phyloP scores from a whole-genome alignment of 2,329 filamentous ascomycete species.

The Neofusicoccum kwambonambiense region DNA sequence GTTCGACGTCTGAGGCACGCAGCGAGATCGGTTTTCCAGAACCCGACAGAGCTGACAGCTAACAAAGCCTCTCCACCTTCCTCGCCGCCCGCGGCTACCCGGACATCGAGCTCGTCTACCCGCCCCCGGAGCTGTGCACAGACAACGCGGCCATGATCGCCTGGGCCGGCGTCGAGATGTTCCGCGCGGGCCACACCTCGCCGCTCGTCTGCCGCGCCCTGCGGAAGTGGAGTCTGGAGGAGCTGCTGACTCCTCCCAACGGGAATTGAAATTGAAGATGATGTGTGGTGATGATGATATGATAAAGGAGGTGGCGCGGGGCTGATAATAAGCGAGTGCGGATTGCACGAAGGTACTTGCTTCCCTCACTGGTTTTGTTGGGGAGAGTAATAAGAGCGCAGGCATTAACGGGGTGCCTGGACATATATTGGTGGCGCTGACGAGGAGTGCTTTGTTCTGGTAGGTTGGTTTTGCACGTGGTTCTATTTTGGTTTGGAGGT shows the following conservation, averaged over 20 bases:
- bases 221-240: slow-evolving; percentile 38
- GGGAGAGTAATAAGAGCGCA: neutral
- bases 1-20: neutral
- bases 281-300: neutral
- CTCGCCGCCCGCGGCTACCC: slow-evolving; percentile 67
- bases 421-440: neutral
- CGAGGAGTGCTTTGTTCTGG: neutral
- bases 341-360: neutral
- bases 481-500: no score
- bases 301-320: slow-evolving; percentile 9
- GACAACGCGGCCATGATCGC: slow-evolving; percentile 98
- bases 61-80: slow-evolving; percentile 45
- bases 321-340: neutral
- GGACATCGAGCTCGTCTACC: slow-evolving; percentile 64
- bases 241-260: neutral
- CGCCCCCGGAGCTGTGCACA: slow-evolving; percentile 77
- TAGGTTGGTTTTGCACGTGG: no score
- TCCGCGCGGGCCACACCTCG: slow-evolving; percentile 61
- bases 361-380: neutral
- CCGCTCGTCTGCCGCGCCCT: slow-evolving; percentile 31
- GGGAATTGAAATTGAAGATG: neutral
- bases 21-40: neutral
- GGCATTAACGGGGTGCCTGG: neutral
- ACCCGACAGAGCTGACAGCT: no score
- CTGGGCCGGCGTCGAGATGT: slow-evolving; percentile 94